Conservation (phyloP, 176 grass and related monocot species). For the Rhynchospora pubera region DNA sequence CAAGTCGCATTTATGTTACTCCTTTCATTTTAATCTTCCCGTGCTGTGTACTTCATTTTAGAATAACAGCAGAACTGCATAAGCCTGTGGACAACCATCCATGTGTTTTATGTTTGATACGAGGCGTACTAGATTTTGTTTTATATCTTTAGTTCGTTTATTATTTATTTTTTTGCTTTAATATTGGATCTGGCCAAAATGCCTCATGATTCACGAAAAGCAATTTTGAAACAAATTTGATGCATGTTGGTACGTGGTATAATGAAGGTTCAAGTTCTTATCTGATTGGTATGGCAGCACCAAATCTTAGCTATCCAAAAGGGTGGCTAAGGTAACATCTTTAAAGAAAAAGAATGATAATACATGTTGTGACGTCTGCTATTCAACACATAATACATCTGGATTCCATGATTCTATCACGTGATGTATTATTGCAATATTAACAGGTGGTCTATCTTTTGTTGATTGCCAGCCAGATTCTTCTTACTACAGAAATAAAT, state of each 20-base stretch:
- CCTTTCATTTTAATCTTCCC: neutral
- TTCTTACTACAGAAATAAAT: too few relatives aligned
- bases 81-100: neutral
- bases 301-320: too few relatives aligned
- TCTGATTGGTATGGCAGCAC: neutral
- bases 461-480: too few relatives aligned
- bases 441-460: too few relatives aligned
- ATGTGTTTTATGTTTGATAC: neutral
- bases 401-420: too few relatives aligned
- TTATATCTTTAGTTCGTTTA: neutral
- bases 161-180: neutral
- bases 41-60: neutral
- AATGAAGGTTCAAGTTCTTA: too few relatives aligned
- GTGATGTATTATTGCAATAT: too few relatives aligned
- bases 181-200: neutral
- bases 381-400: too few relatives aligned
- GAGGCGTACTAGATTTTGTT: neutral
- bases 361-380: too few relatives aligned
- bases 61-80: neutral
- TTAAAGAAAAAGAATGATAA: too few relatives aligned
- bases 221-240: neutral
- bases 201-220: neutral
- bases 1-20: neutral
- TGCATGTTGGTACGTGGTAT: neutral
- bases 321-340: too few relatives aligned